Base-by-base conservation (phyloP, 1,139 yeast species). In the Protomyces inouyei region DNA sequence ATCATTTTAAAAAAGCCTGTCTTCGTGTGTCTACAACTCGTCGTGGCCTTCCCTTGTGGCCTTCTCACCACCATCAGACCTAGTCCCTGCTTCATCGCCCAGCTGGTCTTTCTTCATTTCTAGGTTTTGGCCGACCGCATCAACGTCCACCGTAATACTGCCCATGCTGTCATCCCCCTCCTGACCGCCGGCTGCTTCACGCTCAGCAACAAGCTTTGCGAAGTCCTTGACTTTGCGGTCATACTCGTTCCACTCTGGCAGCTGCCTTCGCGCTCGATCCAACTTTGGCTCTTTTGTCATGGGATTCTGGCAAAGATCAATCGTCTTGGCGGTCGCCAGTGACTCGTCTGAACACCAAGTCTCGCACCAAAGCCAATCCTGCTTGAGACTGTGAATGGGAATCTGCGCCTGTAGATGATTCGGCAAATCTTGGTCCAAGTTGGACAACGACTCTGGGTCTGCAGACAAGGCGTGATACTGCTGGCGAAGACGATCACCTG, bases 311-410 rank as follows among this genome's bases (percentile, higher is more conserved):
- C 96, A 89, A 69, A 89, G 76, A 73, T 89, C 96, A 69, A 89
- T 86, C 25, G 92, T 87, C 72, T 85, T 87, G 0, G 96, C 96
- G 0, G 76, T 76, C 57, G 72, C 72, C 66, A 86, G 75, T 36
- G 82, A 77, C 59, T 81, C 86, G 69, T 84, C 88, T n/a, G 85
- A 79, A 73, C 96, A 88, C 96, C 96, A 90, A 0, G 96, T 88
- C 72, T 89, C 96, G 75, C 96, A 89, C 96, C 96, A 90, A 48
- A 88, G 77, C 95, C 95, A 90, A 56, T 87, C 90, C 70, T 86
- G 87, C 1, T 91, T 88, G 53, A 89, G 77, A 25, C 95, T 86
- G 71, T 78, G 82, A 32, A 90, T 90, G 55, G 86, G 87, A 23
- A 90, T 74, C 52, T 76, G 75, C 40, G 79, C 72, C 74, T 93